Conservation (phyloP, 2,329 filamentous ascomycete species). For the Parastagonospora avenae region DNA sequence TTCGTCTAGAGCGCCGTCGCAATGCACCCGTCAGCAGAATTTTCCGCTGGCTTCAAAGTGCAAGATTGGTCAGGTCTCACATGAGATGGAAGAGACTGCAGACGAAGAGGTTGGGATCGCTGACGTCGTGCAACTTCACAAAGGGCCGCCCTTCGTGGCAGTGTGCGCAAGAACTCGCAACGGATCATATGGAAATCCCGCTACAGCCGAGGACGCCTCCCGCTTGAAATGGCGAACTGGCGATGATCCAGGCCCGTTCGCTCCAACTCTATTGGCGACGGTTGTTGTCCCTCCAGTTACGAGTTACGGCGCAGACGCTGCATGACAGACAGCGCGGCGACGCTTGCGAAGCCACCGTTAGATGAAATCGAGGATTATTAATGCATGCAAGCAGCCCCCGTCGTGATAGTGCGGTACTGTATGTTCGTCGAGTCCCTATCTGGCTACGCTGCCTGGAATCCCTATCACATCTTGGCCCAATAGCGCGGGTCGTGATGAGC, state of each 20-base stretch:
- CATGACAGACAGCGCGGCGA: slow-evolving; percentile 24
- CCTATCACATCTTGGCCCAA: slow-evolving; percentile 48
- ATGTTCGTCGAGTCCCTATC: slow-evolving; percentile 28
- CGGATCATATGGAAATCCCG: slow-evolving; percentile 33
- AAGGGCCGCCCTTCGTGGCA: slow-evolving; percentile 8
- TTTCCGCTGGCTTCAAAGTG: neutral
- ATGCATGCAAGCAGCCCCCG: slow-evolving; percentile 23
- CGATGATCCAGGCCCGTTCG: slow-evolving; percentile 24
- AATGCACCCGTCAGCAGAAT: neutral
- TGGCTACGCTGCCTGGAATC: slow-evolving; percentile 29
- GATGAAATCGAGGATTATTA: slow-evolving; percentile 22
- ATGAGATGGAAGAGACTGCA: slow-evolving; percentile 15
- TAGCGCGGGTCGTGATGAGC: slow-evolving; percentile 40
- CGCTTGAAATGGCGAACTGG: slow-evolving; percentile 26
- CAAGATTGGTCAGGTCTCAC: slow-evolving; percentile 14
- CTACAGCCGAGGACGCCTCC: slow-evolving; percentile 42
- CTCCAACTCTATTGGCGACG: slow-evolving; percentile 28
- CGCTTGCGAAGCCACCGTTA: slow-evolving; percentile 19
- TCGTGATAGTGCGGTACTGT: slow-evolving; percentile 34
- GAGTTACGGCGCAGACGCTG: slow-evolving; percentile 33
- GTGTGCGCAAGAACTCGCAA: slow-evolving; percentile 13
- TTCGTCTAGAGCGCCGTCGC: slow-evolving; percentile 13
- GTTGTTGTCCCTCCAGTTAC: slow-evolving; percentile 33
- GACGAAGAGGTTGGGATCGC: slow-evolving; percentile 1
- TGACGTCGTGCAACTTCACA: slow-evolving; percentile 18